These are phyloP conservation scores for Taphrina flavorubra DNA, from an alignment of 1,139 yeast species.

Conservation along the genomic window DNA sequence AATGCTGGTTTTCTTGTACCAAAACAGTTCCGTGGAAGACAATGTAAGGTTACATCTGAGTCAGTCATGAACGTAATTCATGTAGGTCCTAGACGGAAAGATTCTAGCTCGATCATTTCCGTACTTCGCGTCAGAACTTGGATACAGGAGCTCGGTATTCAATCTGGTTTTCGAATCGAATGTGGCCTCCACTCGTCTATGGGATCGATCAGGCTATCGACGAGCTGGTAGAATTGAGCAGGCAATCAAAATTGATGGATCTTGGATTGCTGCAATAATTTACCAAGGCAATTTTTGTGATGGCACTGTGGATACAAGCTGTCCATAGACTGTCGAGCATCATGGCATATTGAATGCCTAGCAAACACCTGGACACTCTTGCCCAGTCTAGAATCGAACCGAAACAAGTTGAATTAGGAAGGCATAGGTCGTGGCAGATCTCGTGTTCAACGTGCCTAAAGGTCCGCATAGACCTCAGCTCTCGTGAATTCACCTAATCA, in stretches of 20 bases:
- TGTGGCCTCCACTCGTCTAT: constrained; percentile 75
- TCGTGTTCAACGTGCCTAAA: neutral
- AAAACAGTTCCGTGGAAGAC: constrained; percentile 91
- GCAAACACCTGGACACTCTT: too few relatives aligned
- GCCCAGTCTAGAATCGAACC: too few relatives aligned
- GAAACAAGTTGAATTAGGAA: neutral
- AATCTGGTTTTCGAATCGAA: constrained; percentile 89
- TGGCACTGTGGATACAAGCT: constrained; percentile 31
- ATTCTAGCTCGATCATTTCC: constrained; percentile 81
- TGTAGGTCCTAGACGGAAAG: constrained; percentile 60
- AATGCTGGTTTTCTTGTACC: constrained; percentile 87
- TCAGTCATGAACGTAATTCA: too few relatives aligned
- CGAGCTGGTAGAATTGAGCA: constrained; percentile 78
- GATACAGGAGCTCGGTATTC: constrained; percentile 82
- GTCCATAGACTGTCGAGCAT: neutral
- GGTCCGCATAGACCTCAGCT: neutral
- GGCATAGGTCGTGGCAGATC: neutral
- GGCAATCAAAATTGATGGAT: constrained; percentile 85
- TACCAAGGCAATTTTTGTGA: constrained; percentile 61
- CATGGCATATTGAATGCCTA: too few relatives aligned
- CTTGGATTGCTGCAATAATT: constrained; percentile 79
- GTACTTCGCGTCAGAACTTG: constrained; percentile 80
- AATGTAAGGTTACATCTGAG: constrained; percentile 52
- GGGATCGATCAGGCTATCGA: constrained; percentile 79
- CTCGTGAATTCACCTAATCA: too few relatives aligned